Percentiles rank a stretch among this genome's conserved stretches.
These are phyloP conservation scores for Solanum infundibuliforme DNA, from an alignment of 257 asterid species.

Conservation along the genomic window DNA sequence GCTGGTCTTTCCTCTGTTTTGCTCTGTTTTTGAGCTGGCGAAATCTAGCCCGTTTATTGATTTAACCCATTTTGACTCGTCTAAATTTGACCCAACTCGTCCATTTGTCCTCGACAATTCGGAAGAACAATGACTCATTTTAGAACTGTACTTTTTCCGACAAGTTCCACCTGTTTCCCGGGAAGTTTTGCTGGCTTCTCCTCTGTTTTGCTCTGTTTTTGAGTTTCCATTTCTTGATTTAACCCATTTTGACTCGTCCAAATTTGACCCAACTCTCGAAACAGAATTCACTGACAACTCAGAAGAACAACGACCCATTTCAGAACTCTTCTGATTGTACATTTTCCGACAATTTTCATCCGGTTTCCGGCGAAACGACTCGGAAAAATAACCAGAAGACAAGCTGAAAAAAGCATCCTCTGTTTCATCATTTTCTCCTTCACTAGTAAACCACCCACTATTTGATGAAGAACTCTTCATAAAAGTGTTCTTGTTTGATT, in stretches of 20 bases:
- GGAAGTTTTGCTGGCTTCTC: not conserved
- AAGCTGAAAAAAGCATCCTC: constrained; percentile 36
- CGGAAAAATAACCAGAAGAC: constrained; percentile 40
- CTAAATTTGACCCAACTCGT: not conserved
- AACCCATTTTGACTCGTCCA: not conserved
- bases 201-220: not conserved
- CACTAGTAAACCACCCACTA: constrained; percentile 47
- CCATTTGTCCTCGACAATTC: not conserved
- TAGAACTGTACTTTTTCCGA: constrained; percentile 5
- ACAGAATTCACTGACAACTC: constrained; percentile 4
- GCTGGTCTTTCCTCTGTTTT: not conserved
- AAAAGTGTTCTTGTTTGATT: not conserved
- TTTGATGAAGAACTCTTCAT: constrained; percentile 31
- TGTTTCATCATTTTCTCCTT: constrained; percentile 17
- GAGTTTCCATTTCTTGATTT: not conserved
- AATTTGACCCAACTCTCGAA: not conserved
- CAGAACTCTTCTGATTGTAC: constrained; percentile 21
- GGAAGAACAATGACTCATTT: constrained; percentile 18
- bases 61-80: not conserved
- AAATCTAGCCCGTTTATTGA: not conserved
- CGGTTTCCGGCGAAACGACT: constrained; percentile 32
- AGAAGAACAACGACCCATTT: constrained; percentile 19
- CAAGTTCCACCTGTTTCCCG: not conserved
- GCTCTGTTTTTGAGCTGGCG: not conserved
- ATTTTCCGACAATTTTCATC: constrained; percentile 6